Evolutionary conservation across 208 protist species (phyloP).

Genomic region (Crithidia brevicula): DNA sequence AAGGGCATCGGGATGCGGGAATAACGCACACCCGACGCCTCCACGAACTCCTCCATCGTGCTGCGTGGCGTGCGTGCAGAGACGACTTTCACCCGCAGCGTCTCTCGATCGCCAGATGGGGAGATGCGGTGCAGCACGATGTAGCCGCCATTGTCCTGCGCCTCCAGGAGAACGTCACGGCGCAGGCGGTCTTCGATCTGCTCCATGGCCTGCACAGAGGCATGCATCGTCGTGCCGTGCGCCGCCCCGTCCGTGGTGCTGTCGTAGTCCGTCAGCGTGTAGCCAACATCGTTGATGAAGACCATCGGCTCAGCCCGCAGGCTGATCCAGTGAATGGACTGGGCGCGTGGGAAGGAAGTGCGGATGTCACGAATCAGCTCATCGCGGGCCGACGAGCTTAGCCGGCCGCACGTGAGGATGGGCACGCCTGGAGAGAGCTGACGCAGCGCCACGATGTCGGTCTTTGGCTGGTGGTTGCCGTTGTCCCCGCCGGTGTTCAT

Average conservation of each 20-base stretch:
- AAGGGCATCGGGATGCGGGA: constrained; percentile 85
- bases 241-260: constrained; percentile 18
- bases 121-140: constrained; percentile 77
- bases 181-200: constrained; percentile 89
- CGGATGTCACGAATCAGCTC: constrained; percentile 61
- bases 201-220: constrained; percentile 78
- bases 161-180: constrained; percentile 79
- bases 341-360: constrained; percentile 52
- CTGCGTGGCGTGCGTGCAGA: constrained; percentile 70
- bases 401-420: constrained; percentile 81
- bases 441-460: constrained; percentile 50
- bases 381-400: constrained; percentile 41
- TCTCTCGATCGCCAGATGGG: constrained; percentile 36
- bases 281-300: constrained; percentile 80
- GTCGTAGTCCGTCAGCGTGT: constrained; percentile 82
- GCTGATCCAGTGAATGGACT: constrained; percentile 79
- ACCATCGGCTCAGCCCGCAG: constrained; percentile 89
- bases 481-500: constrained; percentile 30
- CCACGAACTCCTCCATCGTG: constrained; percentile 76
- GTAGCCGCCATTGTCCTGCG: constrained; percentile 72
- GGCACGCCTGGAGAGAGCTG: constrained; percentile 83
- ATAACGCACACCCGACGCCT: constrained; percentile 59
- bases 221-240: constrained; percentile 83
- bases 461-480: too few species aligned
- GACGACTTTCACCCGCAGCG: constrained; percentile 63